Base-by-base conservation (phyloP, 2,329 filamentous ascomycete genomes). In the Proliferodiscus dingleyae region DNA sequence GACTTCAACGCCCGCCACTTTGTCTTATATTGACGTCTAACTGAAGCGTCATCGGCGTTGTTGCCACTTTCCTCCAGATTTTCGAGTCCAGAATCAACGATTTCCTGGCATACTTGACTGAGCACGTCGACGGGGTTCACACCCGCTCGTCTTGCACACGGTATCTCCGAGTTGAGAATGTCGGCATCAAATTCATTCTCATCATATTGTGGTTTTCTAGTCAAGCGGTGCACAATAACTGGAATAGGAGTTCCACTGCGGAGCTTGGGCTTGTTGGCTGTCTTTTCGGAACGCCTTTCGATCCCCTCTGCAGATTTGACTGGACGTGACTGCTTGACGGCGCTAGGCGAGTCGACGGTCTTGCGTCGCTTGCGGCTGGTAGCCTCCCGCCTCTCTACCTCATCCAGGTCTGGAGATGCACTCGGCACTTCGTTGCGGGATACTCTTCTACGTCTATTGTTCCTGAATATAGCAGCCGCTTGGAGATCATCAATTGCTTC, bases 91-190 rank as follows among this genome's bases (percentile, higher is more conserved):
- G 69, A 64, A n/a, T 69, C 70, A 16, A 82, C 68, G 24, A 82
- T 70, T 56, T 84, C 80, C 26, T 80, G 73, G 57, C 77, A 83
- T 11, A 83, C 70, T 51, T 81, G 74, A 5, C 74, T 69, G 29
- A 85, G 68, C 1, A 84, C 80, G 53, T 85, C 81, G 2, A 84
- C 68, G 0, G 76, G 71, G 38, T 79, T 85, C 53, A 83, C 79
- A 37, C 77, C 77, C 18, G 67, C 72, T 70, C 53, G 54, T 37
- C 73, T 75, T 0, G 71, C 66, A 49, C 75, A 78, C 0, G 78
- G 75, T 2, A 81, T 76, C 4, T 77, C 72, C 2, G 66, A 59
- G 36, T 71, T 70, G 3, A 78, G 65, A 0, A 74, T 68, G 36
- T 78, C 69, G 2, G 64, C 62, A 16, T 68, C 65, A 7, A 62